Conservation (phyloP, 2,329 filamentous ascomycete species). For the Stachybotrys echinatus region DNA sequence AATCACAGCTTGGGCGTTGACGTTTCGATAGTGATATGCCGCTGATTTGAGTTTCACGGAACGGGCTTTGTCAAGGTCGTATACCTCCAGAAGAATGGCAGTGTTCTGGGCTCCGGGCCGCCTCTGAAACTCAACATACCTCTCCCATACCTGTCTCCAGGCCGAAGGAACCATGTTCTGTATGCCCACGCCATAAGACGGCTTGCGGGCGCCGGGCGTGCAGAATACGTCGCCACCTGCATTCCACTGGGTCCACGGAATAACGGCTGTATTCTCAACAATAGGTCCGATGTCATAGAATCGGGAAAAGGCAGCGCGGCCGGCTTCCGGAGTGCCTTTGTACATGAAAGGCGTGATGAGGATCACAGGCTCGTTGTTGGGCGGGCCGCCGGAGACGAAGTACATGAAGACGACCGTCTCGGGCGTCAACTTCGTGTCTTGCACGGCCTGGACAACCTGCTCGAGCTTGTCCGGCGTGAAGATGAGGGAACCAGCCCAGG, state of each 20-base stretch:
- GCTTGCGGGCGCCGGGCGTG: conserved; percentile 29
- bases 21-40: conserved; percentile 24
- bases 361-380: conserved; percentile 20
- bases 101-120: conserved; percentile 22
- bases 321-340: conserved; percentile 23
- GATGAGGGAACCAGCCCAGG: conserved; percentile 16
- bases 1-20: conserved; percentile 28
- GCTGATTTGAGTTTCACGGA: conserved; percentile 11
- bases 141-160: conserved; percentile 33
- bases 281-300: conserved; percentile 26
- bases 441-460: conserved; percentile 26
- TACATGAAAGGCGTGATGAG: conserved; percentile 21
- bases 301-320: conserved; percentile 24
- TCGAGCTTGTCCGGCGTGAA: conserved; percentile 20
- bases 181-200: conserved; percentile 27
- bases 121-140: conserved; percentile 28
- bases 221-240: conserved; percentile 29
- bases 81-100: conserved; percentile 28
- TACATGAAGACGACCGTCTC: conserved; percentile 28
- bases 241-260: conserved; percentile 32
- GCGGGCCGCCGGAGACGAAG: conserved; percentile 14
- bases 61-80: conserved; percentile 25
- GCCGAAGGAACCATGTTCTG: conserved; percentile 23
- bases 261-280: conserved; percentile 16
- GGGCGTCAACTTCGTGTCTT: conserved; percentile 26